These are phyloP conservation scores for Blastocystis sp. DNA, from an alignment of 352 stramenopile genomes.

Conservation along the genomic window DNA sequence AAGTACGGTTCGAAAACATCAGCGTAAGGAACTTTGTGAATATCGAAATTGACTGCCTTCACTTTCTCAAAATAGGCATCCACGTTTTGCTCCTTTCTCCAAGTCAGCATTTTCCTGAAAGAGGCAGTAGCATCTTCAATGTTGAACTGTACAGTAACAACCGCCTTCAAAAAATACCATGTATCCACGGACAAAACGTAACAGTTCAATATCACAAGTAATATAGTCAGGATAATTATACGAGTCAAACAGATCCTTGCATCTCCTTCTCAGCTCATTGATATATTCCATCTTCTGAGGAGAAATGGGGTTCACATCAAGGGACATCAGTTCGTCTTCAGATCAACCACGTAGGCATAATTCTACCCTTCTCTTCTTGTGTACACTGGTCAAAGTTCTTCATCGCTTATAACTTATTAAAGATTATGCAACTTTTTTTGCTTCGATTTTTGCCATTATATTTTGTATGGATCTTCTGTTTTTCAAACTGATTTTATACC, in stretches of 20 bases:
- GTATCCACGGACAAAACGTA: conserved; percentile 53
- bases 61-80: conserved; percentile 59
- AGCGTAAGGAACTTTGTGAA: conserved; percentile 54
- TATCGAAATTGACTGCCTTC: conserved; percentile 29
- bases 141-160: background rate
- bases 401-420: background rate
- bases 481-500: no score
- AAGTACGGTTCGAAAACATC: conserved; percentile 48
- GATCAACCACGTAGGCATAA: background rate
- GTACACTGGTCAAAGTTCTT: background rate
- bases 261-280: conserved; percentile 17
- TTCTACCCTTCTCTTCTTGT: background rate
- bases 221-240: conserved; percentile 59
- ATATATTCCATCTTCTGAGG: conserved; percentile 58
- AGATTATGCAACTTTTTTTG: background rate
- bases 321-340: conserved; percentile 51
- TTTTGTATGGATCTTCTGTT: background rate
- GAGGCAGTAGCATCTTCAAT: conserved; percentile 31
- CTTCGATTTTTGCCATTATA: background rate
- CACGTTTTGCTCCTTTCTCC: conserved; percentile 59
- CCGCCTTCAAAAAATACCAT: background rate
- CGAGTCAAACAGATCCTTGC: background rate
- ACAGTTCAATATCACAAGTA: conserved; percentile 9
- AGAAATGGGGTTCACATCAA: conserved; percentile 48
- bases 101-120: conserved; percentile 56